A percentile compares a stretch with the other conserved stretches of the same genome.
These are phyloP conservation scores for Phylloporus sp. DNA, from an alignment of 768 basidiomycete genomes.

Conservation along the genomic window DNA sequence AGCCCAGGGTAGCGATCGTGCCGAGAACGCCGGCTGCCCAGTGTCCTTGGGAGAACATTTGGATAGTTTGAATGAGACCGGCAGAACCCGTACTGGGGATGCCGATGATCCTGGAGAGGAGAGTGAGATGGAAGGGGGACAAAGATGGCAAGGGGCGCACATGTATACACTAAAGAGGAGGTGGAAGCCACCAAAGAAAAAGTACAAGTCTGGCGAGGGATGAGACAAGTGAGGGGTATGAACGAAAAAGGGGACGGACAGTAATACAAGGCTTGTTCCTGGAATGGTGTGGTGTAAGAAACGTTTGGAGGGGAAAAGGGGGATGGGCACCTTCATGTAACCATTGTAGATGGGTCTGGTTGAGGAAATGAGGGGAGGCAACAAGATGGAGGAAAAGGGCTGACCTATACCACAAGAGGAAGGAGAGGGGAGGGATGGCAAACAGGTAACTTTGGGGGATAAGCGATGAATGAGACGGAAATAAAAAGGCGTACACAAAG, in stretches of 20 bases:
- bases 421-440: conserved; percentile 72
- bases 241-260: conserved; percentile 49
- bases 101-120: conserved; percentile 74
- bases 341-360: conserved; percentile 92
- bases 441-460: conserved; percentile 58
- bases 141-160: conserved; percentile 39
- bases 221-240: conserved; percentile 3
- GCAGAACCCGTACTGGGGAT: conserved; percentile 95
- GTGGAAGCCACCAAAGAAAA: conserved; percentile 95
- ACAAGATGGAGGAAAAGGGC: conserved; percentile 24
- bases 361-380: conserved; percentile 8
- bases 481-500: conserved; percentile 55
- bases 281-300: conserved; percentile 18
- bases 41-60: conserved; percentile 64
- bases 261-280: conserved; percentile 93
- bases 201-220: conserved; percentile 72
- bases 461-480: conserved; percentile 19
- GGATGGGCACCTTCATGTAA: conserved; percentile 78
- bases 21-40: conserved; percentile 82
- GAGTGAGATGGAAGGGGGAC: conserved; percentile 16
- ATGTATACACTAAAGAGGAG: conserved; percentile 89
- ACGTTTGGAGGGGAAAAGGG: conserved; percentile 21
- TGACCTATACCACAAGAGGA: conserved; percentile 93
- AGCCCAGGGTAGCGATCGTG: conserved; percentile 76
- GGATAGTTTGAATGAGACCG: conserved; percentile 89